Percentiles rank a stretch among this genome's conserved stretches.
These are phyloP conservation scores for Bryoerythrophyllum caledonicum DNA, from an alignment of 225 moss, liverwort and hornwort genomes.

Conservation along the genomic window DNA sequence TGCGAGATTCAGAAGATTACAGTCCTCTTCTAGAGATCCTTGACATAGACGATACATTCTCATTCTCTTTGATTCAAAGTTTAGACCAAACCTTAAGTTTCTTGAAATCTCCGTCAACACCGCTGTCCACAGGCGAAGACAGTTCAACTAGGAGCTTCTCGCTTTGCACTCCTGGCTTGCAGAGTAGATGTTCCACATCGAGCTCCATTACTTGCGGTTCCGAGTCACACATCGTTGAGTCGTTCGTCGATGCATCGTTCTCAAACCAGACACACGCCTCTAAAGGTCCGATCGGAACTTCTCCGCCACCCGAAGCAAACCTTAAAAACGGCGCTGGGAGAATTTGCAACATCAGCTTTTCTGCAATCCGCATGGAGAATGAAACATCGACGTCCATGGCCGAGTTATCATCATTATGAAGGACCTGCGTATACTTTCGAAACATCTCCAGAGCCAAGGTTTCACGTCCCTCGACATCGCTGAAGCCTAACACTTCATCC, in stretches of 20 bases:
- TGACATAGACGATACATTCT: not conserved
- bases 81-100: slow-evolving; percentile 19
- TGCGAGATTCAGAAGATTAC: not conserved
- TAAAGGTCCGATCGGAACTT: not conserved
- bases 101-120: slow-evolving; percentile 4
- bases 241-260: not conserved
- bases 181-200: slow-evolving; percentile 14
- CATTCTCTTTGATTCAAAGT: not conserved
- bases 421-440: not conserved
- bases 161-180: not conserved
- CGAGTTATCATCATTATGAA: not conserved
- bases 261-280: slow-evolving; percentile 23
- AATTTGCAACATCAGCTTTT: slow-evolving; percentile 19
- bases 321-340: slow-evolving; percentile 13
- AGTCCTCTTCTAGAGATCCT: not conserved
- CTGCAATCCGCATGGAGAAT: slow-evolving; percentile 12
- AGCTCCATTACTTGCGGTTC: not conserved
- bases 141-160: not conserved
- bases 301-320: not conserved
- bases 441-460: slow-evolving; percentile 18
- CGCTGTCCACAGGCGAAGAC: not conserved
- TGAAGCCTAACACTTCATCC: not conserved
- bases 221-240: not conserved
- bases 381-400: slow-evolving; percentile 20
- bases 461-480: slow-evolving; percentile 1